phyloP scores from a whole-genome alignment of 257 asterid species.

The Lavandula angustifolia region DNA sequence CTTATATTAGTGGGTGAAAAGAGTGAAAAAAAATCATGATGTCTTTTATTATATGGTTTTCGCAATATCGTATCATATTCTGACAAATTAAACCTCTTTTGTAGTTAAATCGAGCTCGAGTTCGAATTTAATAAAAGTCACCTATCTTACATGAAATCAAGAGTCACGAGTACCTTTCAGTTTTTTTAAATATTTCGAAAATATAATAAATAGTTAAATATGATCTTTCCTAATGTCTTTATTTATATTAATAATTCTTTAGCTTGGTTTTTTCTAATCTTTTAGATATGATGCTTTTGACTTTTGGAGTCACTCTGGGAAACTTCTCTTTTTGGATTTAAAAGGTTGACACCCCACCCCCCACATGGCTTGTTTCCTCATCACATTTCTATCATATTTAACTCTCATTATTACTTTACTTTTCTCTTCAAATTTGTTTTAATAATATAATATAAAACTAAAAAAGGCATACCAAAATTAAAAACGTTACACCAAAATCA shows the following conservation, averaged over 20 bases:
- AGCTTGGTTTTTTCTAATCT: conserved; percentile 23
- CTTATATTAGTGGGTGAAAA: too few relatives aligned
- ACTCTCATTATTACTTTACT: neutral
- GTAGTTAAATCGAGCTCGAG: too few relatives aligned
- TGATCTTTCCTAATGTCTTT: conserved; percentile 45
- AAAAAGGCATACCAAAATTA: neutral
- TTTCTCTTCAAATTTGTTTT: neutral
- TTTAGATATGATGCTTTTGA: conserved; percentile 72
- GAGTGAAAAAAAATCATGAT: too few relatives aligned
- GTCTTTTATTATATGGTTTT: too few relatives aligned
- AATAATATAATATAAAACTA: neutral
- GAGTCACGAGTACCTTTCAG: too few relatives aligned
- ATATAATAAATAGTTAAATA: conserved; percentile 36
- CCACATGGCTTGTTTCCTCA: conserved; percentile 78
- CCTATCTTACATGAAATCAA: too few relatives aligned
- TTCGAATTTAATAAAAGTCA: too few relatives aligned
- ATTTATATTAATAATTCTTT: too few relatives aligned
- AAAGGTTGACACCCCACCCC: conserved; percentile 76
- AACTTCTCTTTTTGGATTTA: conserved; percentile 90
- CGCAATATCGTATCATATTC: too few relatives aligned
- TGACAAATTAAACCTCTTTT: too few relatives aligned
- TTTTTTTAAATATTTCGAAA: too few relatives aligned
- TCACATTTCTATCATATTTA: conserved; percentile 28
- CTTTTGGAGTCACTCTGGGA: conserved; percentile 66
- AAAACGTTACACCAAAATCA: conserved; percentile 5